Evolutionary conservation across 495 filamentous ascomycete species (phyloP).

Genomic region (Penicillium lividum): DNA sequence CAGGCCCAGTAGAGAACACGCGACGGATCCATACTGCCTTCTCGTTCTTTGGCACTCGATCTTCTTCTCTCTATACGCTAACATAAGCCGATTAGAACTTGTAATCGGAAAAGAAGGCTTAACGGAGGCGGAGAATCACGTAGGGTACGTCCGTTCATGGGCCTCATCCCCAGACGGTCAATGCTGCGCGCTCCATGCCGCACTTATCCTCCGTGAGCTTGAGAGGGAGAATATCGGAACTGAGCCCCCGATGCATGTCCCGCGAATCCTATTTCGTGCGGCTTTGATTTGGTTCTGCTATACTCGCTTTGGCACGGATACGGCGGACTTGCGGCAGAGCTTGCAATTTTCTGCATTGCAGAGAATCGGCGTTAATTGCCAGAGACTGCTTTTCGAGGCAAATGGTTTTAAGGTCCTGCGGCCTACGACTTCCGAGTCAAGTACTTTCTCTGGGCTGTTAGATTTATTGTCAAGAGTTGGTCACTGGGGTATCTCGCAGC

Average conservation of each 20-base stretch:
- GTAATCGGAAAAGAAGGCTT: slow-evolving; percentile 28
- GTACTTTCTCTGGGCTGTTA: slow-evolving; percentile 15
- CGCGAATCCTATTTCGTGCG: slow-evolving; percentile 19
- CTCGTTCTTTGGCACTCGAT: slow-evolving; percentile 34
- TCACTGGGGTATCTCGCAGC: slow-evolving; percentile 12
- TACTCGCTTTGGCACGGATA: slow-evolving; percentile 10
- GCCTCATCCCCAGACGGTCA: slow-evolving; percentile 19
- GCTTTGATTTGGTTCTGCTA: slow-evolving; percentile 20
- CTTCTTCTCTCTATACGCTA: slow-evolving; percentile 30
- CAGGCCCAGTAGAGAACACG: not conserved
- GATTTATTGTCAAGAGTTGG: slow-evolving; percentile 17
- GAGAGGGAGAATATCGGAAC: slow-evolving; percentile 16
- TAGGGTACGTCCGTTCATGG: slow-evolving; percentile 16
- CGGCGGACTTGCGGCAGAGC: not conserved
- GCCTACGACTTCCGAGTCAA: slow-evolving; percentile 15
- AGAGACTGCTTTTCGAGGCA: slow-evolving; percentile 16
- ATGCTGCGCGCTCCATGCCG: slow-evolving; percentile 22
- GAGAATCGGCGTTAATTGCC: slow-evolving; percentile 11
- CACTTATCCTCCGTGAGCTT: slow-evolving; percentile 21
- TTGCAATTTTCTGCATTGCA: slow-evolving; percentile 14
- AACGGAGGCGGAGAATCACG: slow-evolving; percentile 8
- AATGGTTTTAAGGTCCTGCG: slow-evolving; percentile 10
- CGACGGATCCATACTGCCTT: slow-evolving; percentile 26
- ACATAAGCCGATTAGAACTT: slow-evolving; percentile 33
- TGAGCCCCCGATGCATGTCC: slow-evolving; percentile 24